phyloP scores from a whole-genome alignment of 2,329 filamentous ascomycete genomes.

The Sclerotinia spermophila region DNA sequence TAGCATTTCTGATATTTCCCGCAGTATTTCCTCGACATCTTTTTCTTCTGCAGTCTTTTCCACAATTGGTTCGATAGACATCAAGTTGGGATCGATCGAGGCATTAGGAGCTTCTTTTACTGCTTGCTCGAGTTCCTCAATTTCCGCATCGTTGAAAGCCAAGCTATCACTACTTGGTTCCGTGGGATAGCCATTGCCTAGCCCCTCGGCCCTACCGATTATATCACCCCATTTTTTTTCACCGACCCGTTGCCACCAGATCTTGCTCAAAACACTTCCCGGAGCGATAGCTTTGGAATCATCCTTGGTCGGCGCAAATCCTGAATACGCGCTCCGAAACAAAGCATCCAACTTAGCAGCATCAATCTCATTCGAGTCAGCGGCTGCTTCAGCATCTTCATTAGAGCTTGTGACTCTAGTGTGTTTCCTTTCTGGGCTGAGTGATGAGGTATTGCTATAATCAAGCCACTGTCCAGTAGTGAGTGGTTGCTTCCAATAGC shows the following conservation, averaged over 20 bases:
- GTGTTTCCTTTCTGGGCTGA: conserved; percentile 57
- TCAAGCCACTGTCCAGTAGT: conserved; percentile 68
- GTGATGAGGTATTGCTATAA: conserved; percentile 60
- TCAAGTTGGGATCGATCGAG: conserved; percentile 54
- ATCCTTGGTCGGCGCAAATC: conserved; percentile 73
- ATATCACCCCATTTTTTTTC: conserved; percentile 62
- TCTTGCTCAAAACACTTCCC: conserved; percentile 59
- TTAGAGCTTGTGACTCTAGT: conserved; percentile 67
- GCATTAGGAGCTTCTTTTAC: conserved; percentile 58
- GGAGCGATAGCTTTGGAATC: conserved; percentile 68
- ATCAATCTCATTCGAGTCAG: conserved; percentile 52
- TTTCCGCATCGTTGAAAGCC: conserved; percentile 23
- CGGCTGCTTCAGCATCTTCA: conserved; percentile 51
- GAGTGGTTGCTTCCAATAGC: conserved; percentile 65
- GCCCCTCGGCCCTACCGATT: conserved; percentile 42
- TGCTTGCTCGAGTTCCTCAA: conserved; percentile 45
- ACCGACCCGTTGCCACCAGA: conserved; percentile 76
- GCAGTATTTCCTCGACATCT: conserved; percentile 65
- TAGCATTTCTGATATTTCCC: conserved; percentile 71
- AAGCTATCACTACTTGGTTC: conserved; percentile 15
- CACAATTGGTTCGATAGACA: conserved; percentile 38
- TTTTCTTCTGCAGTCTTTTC: conserved; percentile 54
- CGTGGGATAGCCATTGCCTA: conserved; percentile 16
- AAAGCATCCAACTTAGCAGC: conserved; percentile 68
- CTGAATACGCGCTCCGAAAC: conserved; percentile 74